These are phyloP conservation scores for Solanum pennellii DNA, from an alignment of 257 asterid species.

Conservation along the genomic window DNA sequence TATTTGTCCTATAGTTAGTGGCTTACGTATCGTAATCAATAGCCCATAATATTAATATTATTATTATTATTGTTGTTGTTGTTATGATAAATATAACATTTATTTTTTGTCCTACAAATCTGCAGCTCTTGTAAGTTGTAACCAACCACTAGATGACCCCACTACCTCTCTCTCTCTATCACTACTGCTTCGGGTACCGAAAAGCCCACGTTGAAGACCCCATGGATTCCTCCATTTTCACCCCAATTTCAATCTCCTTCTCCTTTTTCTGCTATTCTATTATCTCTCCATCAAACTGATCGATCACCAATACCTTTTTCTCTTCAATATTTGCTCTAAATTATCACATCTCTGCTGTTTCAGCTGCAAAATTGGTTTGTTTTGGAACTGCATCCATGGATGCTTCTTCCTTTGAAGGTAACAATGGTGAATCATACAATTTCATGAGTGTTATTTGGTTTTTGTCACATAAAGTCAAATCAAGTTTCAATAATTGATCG, in stretches of 20 bases:
- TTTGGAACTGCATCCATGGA: slow-evolving; percentile 18
- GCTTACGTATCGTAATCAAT: neutral
- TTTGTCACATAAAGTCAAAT: neutral
- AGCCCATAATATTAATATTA: neutral
- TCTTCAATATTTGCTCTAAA: neutral
- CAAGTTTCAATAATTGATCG: neutral
- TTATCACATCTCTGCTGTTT: neutral
- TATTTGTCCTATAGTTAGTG: neutral
- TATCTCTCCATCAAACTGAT: neutral
- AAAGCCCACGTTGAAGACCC: slow-evolving; percentile 53
- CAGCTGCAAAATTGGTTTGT: slow-evolving; percentile 6
- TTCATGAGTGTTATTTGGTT: neutral
- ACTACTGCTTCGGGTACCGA: slow-evolving; percentile 33
- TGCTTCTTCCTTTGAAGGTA: slow-evolving; percentile 36
- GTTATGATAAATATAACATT: neutral
- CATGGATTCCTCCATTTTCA: slow-evolving; percentile 29
- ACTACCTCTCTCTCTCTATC: slow-evolving; percentile 16
- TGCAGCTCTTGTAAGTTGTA: neutral
- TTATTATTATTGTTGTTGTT: neutral
- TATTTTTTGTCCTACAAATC: neutral
- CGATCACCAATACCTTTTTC: neutral
- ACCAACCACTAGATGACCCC: neutral
- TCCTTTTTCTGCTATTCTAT: slow-evolving; percentile 1
- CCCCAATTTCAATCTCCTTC: slow-evolving; percentile 3
- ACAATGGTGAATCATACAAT: neutral